Evolutionary conservation across 2,329 filamentous ascomycete genomes (phyloP).

Genomic region (Aspergillus luchuensis): DNA sequence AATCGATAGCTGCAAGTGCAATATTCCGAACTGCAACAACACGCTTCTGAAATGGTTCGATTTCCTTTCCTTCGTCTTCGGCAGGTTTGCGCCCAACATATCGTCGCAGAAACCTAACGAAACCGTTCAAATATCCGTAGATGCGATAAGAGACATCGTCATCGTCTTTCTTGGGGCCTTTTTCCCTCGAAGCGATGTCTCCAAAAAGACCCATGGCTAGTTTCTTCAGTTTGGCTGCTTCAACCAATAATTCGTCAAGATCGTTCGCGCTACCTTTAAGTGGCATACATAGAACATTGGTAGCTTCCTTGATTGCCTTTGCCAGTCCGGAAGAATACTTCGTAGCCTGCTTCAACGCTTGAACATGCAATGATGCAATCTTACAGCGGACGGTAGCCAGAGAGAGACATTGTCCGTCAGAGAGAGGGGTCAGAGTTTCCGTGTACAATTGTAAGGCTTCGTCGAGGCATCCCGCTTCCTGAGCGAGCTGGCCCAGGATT

Average conservation of each 20-base stretch:
- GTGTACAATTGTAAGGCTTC: slow-evolving; percentile 42
- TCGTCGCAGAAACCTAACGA: slow-evolving; percentile 44
- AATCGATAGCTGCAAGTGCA: slow-evolving; percentile 45
- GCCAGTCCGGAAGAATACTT: slow-evolving; percentile 24
- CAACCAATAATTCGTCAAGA: slow-evolving; percentile 48
- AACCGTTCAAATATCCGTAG: slow-evolving; percentile 41
- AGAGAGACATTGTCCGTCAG: slow-evolving; percentile 35
- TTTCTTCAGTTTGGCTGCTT: slow-evolving; percentile 48
- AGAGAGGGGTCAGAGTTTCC: slow-evolving; percentile 34
- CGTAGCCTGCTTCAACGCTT: slow-evolving; percentile 29
- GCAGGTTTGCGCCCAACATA: slow-evolving; percentile 40
- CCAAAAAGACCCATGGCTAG: slow-evolving; percentile 41
- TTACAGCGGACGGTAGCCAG: slow-evolving; percentile 43
- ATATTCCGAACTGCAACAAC: slow-evolving; percentile 38
- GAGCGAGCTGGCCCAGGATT: slow-evolving; percentile 43
- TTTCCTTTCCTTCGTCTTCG: slow-evolving; percentile 31
- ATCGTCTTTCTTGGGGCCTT: slow-evolving; percentile 15
- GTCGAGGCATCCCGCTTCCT: slow-evolving; percentile 42
- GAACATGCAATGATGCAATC: slow-evolving; percentile 41
- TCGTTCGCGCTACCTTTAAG: slow-evolving; percentile 44
- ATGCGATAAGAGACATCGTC: slow-evolving; percentile 29
- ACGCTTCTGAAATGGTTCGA: slow-evolving; percentile 35
- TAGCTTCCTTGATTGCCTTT: slow-evolving; percentile 37
- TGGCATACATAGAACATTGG: slow-evolving; percentile 36
- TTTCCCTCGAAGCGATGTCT: slow-evolving; percentile 30